Evolutionary conservation across 768 basidiomycete species (phyloP), one percentile per base, ranked within the genome.

Genomic region (Lactarius psammicola): DNA sequence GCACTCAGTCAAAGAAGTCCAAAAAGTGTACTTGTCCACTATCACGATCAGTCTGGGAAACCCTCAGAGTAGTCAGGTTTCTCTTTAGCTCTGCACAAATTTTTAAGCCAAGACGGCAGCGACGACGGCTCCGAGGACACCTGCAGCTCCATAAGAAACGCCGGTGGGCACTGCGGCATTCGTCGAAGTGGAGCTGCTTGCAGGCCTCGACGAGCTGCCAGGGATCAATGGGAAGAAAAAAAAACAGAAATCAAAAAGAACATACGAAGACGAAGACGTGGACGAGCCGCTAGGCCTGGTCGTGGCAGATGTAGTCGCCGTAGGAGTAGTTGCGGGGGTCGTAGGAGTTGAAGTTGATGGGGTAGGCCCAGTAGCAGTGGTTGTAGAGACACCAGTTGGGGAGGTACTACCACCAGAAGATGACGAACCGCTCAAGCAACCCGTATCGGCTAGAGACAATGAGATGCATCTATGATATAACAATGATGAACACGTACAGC

Each of bases 61-160:
- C 31, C 38, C 26, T 13, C 36, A 8, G 20, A 40, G 28, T 9
- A 3, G 26, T 17, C 1, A 55, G 17, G 56, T 31, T 23, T 59
- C 64, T 46, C 30, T 36, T 40, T 59, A 30, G 26, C 56, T 33
- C 15, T 51, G 40, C 38, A 26, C 51, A 51, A 20, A 2, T n/a
- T 20, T 38, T 76, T 72, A 82, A 44, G 76, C 73, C 54, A 81
- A 70, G 61, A 82, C 63, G 53, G 76, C 81, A 60, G 73, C 80
- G 36, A 78, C 66, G n/a, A 72, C 74, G 6, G 72, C 80, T 42
- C 76, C 75, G 59, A 77, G 28, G 56, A 75, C 62, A 60, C 79
- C 86, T 53, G 81, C 77, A 55, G 78, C 67, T 49, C 79, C 81
- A 10, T 71, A 64, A 23, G 69, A 64, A n/a, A 60, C 66, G 56